Evolutionary conservation across 371 early-diverging fungal genomes (phyloP).

Genomic region (Chytridiales sp.): DNA sequence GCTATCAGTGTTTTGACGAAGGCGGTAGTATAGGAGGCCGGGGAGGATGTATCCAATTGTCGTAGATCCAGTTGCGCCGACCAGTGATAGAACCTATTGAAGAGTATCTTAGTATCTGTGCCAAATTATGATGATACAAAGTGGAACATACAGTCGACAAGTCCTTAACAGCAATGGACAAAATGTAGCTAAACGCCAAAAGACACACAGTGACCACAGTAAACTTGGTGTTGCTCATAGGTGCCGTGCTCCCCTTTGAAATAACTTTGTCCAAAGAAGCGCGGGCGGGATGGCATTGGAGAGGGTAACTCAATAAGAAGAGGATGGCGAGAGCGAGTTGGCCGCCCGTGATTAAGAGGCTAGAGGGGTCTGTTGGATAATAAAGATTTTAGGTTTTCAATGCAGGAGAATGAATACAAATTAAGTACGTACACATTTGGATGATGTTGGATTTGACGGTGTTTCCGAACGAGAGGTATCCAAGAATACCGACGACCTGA

Average conservation of each 20-base stretch:
- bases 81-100: conserved; percentile 77
- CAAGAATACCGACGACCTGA: conserved; percentile 85
- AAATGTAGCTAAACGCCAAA: conserved; percentile 65
- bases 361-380: conserved; percentile 63
- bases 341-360: conserved; percentile 78
- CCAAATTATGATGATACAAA: conserved; percentile 2
- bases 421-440: conserved; percentile 66
- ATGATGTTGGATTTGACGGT: conserved; percentile 87
- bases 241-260: conserved; percentile 14
- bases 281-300: conserved; percentile 97
- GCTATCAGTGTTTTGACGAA: conserved; percentile 37
- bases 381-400: not conserved
- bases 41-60: conserved; percentile 98
- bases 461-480: conserved; percentile 95
- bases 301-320: conserved; percentile 93
- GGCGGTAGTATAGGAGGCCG: conserved; percentile 88
- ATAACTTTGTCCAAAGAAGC: conserved; percentile 87
- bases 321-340: conserved; percentile 87
- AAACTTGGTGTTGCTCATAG: conserved; percentile 41
- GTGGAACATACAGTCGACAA: conserved; percentile 55
- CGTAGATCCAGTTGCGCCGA: conserved; percentile 98
- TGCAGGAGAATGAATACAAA: conserved; percentile 3
- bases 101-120: conserved; percentile 7
- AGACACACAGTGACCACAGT: conserved; percentile 69
- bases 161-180: conserved; percentile 75